Base-by-base conservation (phyloP, 1,284 basidiomycete species). In the Apiotrichum brassicae region DNA sequence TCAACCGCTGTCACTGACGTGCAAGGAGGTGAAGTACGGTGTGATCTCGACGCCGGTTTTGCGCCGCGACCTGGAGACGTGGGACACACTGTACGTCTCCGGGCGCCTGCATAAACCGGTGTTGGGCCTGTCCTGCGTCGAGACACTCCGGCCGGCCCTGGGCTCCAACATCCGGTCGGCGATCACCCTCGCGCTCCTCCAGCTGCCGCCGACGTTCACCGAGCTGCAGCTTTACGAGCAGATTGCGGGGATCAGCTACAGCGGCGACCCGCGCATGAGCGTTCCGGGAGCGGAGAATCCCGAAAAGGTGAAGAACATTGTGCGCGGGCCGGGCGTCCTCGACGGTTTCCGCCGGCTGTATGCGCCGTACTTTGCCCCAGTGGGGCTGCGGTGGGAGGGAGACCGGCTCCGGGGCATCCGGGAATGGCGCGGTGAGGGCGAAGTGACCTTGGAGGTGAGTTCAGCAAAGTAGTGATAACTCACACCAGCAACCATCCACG, bases 101-200 rank as follows among this genome's bases (percentile, higher is more conserved):
- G 95, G 94, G 0, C 81, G 94, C 20, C 91, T 98, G 83, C 94
- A 98, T 75, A 99, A 99, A 72, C 94, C 95, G 0, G 73, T 92
- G 43, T 82, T 88, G 38, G 88, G 92, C 60, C 86, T 95, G 70
- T 83, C 81, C 65, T 85, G 89, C 63, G 86, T 93, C 66, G 83
- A 89, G 0, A 82, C 87, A 32, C 87, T 97, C n/a, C 81, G 86
- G 39, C 77, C 91, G 34, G 90, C 93, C 3, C 87, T 94, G 65
- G 87, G 93, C 66, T 87, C 91, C 64, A 98, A 99, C 76, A 80
- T 94, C 42, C 82, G 84, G 14, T 91, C 88, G 3, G 93, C 93
- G 1, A 77, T 97, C 24, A 85, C 91, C 28, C 82, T 87, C 14
- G 85, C 92, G 0, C 77, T 86, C 30, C 76, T 83, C 53, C 77